Conservation (phyloP, 257 asterid species). For the Agastache rugosa region DNA sequence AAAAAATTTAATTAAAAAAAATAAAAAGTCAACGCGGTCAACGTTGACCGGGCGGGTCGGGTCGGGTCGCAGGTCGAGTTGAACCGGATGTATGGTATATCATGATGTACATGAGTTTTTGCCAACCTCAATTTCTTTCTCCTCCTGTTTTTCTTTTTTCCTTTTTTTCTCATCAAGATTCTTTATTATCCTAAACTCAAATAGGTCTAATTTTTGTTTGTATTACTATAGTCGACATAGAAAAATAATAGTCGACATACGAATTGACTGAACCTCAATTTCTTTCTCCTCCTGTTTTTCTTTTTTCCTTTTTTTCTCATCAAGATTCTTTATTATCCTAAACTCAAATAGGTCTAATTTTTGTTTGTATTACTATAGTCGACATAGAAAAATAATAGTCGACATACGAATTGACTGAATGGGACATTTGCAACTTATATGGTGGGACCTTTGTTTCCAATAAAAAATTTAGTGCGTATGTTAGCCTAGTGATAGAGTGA, state of each 20-base stretch:
- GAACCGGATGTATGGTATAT: too few relatives aligned
- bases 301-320: not conserved
- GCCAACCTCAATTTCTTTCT: not conserved
- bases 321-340: not conserved
- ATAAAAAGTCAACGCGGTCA: too few relatives aligned
- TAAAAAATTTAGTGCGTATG: too few relatives aligned
- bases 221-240: not conserved
- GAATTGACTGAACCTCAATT: not conserved
- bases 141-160: not conserved
- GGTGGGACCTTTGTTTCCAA: too few relatives aligned
- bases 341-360: not conserved
- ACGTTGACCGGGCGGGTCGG: too few relatives aligned
- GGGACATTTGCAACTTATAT: not conserved
- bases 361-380: not conserved
- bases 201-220: not conserved
- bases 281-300: not conserved
- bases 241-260: not conserved
- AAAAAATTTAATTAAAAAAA: too few relatives aligned
- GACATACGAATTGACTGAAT: not conserved
- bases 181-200: not conserved
- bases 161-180: not conserved
- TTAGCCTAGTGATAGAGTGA: too few relatives aligned
- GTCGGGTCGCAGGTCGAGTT: too few relatives aligned
- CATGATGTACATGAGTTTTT: too few relatives aligned
- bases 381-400: not conserved